Percentiles rank a stretch among this genome's conserved stretches.
These are phyloP conservation scores for Pyrrhoderma noxium DNA, from an alignment of 1,284 basidiomycete genomes.

Conservation along the genomic window DNA sequence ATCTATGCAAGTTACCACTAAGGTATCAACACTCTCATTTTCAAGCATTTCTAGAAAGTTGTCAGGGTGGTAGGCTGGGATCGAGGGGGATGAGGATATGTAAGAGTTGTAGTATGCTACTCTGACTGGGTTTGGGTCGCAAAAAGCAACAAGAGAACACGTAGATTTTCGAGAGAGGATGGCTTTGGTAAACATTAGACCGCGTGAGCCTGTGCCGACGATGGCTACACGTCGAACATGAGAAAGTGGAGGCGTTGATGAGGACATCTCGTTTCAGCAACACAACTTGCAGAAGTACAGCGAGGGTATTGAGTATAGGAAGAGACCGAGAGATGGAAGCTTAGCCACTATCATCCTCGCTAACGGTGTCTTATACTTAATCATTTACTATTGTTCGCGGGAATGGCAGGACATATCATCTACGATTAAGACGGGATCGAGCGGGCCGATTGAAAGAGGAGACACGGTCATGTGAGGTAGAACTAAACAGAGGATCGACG, in stretches of 20 bases:
- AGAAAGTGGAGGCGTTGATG: neutral
- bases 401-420: too few species aligned
- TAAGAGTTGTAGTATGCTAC: slow-evolving; percentile 42
- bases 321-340: too few species aligned
- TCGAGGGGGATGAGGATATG: slow-evolving; percentile 29
- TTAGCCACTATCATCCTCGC: too few species aligned
- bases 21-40: slow-evolving; percentile 39
- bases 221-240: slow-evolving; percentile 29
- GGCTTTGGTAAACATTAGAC: slow-evolving; percentile 39
- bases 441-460: too few species aligned
- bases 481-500: too few species aligned
- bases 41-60: slow-evolving; percentile 42
- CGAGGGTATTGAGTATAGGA: too few species aligned
- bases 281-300: too few species aligned
- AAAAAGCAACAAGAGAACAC: slow-evolving; percentile 36
- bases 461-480: too few species aligned
- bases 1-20: slow-evolving; percentile 49
- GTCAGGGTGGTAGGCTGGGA: slow-evolving; percentile 37
- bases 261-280: too few species aligned
- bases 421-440: too few species aligned
- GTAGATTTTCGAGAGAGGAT: slow-evolving; percentile 32
- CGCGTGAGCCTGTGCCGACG: slow-evolving; percentile 36
- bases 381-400: too few species aligned
- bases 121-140: slow-evolving; percentile 42
- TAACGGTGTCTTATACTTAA: too few species aligned